These are phyloP conservation scores for Xylaria flabelliformis DNA, from an alignment of 495 filamentous ascomycete species.

Conservation along the genomic window DNA sequence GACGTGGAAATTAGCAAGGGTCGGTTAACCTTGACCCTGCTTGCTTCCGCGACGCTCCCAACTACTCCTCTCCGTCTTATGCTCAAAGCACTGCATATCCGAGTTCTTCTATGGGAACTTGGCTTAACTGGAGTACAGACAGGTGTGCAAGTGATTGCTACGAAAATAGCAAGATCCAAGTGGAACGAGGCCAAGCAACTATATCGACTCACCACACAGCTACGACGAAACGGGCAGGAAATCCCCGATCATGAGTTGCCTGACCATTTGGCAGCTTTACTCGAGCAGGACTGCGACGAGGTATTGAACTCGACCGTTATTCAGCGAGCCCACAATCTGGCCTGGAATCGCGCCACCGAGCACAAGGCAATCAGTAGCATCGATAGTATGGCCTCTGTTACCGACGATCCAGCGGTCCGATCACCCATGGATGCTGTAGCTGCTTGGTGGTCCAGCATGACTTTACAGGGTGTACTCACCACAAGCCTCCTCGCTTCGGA, in stretches of 20 bases:
- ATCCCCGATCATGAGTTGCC: conserved; percentile 69
- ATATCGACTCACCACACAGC: conserved; percentile 63
- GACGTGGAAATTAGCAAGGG: conserved; percentile 90
- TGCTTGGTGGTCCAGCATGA: conserved; percentile 84
- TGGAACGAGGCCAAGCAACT: conserved; percentile 81
- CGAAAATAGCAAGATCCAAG: conserved; percentile 71
- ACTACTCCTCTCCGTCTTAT: conserved; percentile 84
- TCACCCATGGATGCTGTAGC: conserved; percentile 89
- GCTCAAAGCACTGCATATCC: conserved; percentile 90
- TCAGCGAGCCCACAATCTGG: conserved; percentile 88
- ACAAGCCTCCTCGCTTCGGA: conserved; percentile 60
- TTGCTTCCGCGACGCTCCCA: conserved; percentile 87
- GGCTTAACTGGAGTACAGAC: conserved; percentile 68
- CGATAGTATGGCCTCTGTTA: conserved; percentile 80
- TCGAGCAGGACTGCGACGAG: conserved; percentile 78
- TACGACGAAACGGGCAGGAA: conserved; percentile 49
- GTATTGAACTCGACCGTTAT: conserved; percentile 79
- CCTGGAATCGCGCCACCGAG: conserved; percentile 81
- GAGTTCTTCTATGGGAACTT: conserved; percentile 83
- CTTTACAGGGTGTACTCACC: conserved; percentile 73
- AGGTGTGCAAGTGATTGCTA: conserved; percentile 66
- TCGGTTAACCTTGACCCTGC: conserved; percentile 82
- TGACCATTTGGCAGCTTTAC: conserved; percentile 72
- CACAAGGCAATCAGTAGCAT: conserved; percentile 65
- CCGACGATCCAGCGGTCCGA: conserved; percentile 84